phyloP scores from a whole-genome alignment of 495 filamentous ascomycete species.

The Podospora tetraspora region DNA sequence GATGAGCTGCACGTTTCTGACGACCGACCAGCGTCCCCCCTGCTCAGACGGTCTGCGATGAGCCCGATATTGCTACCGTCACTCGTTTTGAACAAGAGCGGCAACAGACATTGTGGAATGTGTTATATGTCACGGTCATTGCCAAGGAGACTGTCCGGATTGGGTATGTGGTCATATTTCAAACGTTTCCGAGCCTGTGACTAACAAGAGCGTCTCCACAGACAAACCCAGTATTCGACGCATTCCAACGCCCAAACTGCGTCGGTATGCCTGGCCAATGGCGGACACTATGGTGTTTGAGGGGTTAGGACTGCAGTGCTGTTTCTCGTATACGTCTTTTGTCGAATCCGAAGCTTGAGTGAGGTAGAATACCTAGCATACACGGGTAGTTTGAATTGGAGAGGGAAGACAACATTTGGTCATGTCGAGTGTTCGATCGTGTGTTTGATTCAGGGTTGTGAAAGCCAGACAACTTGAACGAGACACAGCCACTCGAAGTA shows the following conservation, averaged over 20 bases:
- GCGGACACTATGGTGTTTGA: constrained; percentile 22
- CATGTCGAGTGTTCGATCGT: too few relatives aligned
- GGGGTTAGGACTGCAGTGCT: background rate
- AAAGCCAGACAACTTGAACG: background rate
- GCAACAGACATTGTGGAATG: constrained; percentile 17
- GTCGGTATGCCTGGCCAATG: constrained; percentile 22
- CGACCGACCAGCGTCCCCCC: constrained; percentile 13
- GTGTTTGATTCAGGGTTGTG: background rate
- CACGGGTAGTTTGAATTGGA: background rate
- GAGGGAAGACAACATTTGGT: background rate
- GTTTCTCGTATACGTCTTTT: background rate
- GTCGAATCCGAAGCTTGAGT: background rate
- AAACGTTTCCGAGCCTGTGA: background rate
- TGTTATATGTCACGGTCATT: constrained; percentile 15
- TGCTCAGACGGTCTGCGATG: constrained; percentile 21
- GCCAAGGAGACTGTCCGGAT: constrained; percentile 18
- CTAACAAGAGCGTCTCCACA: constrained; percentile 1
- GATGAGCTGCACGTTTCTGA: background rate
- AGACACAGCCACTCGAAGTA: background rate
- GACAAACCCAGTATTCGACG: constrained; percentile 23
- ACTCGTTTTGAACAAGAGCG: constrained; percentile 14
- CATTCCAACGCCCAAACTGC: constrained; percentile 16
- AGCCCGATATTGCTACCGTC: constrained; percentile 9
- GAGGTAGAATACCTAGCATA: background rate
- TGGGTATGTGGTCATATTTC: constrained; percentile 11